Evolutionary conservation across 192 early-diverging fungal genomes (phyloP), one percentile per base, ranked within the genome.

Genomic region (Coemansia javaensis): DNA sequence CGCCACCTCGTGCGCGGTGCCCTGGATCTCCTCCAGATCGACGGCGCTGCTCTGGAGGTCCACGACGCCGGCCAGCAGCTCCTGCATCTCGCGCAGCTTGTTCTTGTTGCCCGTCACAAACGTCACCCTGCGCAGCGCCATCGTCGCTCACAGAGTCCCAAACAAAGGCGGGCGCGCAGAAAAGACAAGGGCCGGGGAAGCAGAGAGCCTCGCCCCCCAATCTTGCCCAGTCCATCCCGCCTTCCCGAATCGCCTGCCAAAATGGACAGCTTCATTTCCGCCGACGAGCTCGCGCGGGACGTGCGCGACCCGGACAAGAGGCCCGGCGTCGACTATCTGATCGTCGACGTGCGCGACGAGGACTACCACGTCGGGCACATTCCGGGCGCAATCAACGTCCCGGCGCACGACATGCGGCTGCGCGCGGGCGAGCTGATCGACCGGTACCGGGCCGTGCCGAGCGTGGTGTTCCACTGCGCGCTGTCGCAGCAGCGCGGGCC

Each of bases 61-160:
- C 25, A 96, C 71, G 28, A 69, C 59, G 15, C 66, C 64, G 17
- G 61, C 57, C 13, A 99, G 81, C 50, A 99, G 93, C 14, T 74
- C 78, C 46, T 85, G 85, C 35, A 93, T 89, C 66, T 99, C 96
- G 12, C 63, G 66, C 41, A 99, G 80, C 66, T 99, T 99, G 77
- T 99, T 91, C 51, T 83, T 82, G 82, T 99, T 99, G 50, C 96
- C 96, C 25, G 91, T 93, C 10, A 96, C 93, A 76, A 96, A 96
- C 12, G 83, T 83, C 22, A 85, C 59, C 46, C 62, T 75, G 24
- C 69, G 57, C 15, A 65, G 57, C 16, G 69, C 40, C 68, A 64
- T 64, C 33, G 3, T 37, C n/a, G 14, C 23, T 17, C n/a, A 44
- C 27, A 15, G 25, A 36, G 32, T 4, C n/a, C 37, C 8, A 28